Evolutionary conservation across 257 asterid species (phyloP).

Genomic region (Salvia miltiorrhiza): DNA sequence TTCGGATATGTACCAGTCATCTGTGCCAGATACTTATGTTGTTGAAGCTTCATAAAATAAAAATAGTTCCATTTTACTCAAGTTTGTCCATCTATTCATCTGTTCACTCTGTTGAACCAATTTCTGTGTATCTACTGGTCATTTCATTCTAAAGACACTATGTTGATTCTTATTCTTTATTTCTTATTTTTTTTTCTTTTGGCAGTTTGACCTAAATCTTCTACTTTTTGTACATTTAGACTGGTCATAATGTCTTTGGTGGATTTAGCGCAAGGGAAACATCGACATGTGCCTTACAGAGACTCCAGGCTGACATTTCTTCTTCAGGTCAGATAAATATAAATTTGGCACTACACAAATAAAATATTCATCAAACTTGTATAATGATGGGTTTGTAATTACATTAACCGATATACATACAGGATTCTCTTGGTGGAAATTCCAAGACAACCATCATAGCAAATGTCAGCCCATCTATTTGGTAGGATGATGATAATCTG

Average conservation of each 20-base stretch:
- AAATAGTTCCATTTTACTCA: neutral
- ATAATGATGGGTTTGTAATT: constrained; percentile 13
- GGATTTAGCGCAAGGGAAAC: constrained; percentile 84
- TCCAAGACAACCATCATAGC: constrained; percentile 85
- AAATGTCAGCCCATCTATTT: constrained; percentile 76
- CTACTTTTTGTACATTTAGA: constrained; percentile 36
- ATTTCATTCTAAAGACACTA: neutral
- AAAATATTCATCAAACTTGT: constrained; percentile 6
- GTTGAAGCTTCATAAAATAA: neutral
- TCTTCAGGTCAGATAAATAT: constrained; percentile 64
- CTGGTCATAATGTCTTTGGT: constrained; percentile 83
- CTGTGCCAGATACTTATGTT: neutral
- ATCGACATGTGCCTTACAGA: constrained; percentile 80
- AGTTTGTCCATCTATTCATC: constrained; percentile 9
- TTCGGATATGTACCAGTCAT: neutral
- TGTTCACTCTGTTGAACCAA: neutral
- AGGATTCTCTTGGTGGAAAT: constrained; percentile 95
- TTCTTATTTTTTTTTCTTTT: neutral
- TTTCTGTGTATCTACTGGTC: neutral
- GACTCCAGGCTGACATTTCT: constrained; percentile 91
- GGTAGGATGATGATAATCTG: constrained; percentile 41
- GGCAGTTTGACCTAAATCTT: constrained; percentile 15
- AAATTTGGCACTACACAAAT: neutral
- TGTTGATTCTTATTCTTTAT: constrained; percentile 5
- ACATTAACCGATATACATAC: constrained; percentile 28